These are phyloP conservation scores for Amanita brunnescens DNA, from an alignment of 768 basidiomycete genomes.

Conservation along the genomic window DNA sequence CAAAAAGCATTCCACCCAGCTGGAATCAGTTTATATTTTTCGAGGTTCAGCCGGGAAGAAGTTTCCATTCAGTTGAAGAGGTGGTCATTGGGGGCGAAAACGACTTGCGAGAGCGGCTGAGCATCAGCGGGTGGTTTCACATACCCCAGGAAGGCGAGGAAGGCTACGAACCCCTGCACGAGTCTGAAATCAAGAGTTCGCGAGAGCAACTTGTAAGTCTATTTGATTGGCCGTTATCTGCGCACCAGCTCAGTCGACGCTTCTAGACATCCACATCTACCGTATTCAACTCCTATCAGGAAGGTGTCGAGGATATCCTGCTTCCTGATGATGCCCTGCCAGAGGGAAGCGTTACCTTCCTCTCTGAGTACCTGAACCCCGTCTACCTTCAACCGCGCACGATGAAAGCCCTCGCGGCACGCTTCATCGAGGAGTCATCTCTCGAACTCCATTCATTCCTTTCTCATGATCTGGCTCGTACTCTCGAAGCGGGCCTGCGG, in stretches of 20 bases:
- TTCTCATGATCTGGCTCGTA: conserved; percentile 50
- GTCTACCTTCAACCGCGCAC: conserved; percentile 81
- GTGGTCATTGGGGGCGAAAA: conserved; percentile 75
- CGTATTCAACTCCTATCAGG: conserved; percentile 45
- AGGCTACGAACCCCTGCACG: conserved; percentile 56
- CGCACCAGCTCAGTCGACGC: conserved; percentile 5
- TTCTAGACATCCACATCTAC: conserved; percentile 55
- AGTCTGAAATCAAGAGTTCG: conserved; percentile 58
- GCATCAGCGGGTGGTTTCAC: conserved; percentile 97
- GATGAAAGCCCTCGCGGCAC: conserved; percentile 66
- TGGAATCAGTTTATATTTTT: conserved; percentile 90
- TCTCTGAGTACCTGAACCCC: conserved; percentile 80
- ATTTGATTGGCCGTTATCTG: conserved; percentile 9
- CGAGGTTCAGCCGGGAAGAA: conserved; percentile 89
- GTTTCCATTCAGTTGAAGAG: conserved; percentile 96
- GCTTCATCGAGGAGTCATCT: conserved; percentile 81
- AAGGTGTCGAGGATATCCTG: conserved; percentile 23
- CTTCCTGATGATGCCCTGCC: conserved; percentile 32
- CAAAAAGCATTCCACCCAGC: conserved; percentile 63
- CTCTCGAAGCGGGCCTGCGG: conserved; percentile 57
- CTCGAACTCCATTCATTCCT: conserved; percentile 89
- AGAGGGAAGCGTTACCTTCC: conserved; percentile 56
- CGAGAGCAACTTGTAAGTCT: conserved; percentile 84
- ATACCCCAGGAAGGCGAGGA: conserved; percentile 86
- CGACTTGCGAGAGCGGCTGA: conserved; percentile 68